Evolutionary conservation across 2,329 filamentous ascomycete genomes (phyloP), one percentile per base, ranked within the genome.

Genomic region (Aspergillus udagawae): DNA sequence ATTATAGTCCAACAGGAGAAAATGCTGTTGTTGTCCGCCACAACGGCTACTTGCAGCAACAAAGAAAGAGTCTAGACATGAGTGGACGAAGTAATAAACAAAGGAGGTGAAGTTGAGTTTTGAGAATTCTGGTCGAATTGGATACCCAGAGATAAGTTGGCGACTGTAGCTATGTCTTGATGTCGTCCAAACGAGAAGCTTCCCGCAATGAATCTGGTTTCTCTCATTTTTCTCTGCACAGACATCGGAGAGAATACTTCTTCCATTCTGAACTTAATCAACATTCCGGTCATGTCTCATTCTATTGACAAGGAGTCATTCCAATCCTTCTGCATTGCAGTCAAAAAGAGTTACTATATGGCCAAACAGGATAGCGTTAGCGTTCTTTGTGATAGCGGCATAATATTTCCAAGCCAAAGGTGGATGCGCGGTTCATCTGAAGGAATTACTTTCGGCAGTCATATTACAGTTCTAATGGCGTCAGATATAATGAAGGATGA

Each of bases 31-130:
- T 27, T 23, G 21, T 29, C 48, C 27, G 29, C 48, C 27, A 35
- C 17, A 35, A 38, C 49, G 49, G 49, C 49, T 51, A 27, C 49
- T 25, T 51, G 32, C 49, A 51, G 32, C 49, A 42, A 51, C 29
- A 51, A 47, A 47, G 44, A 27, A 25, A 23, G 2, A 3, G 23
- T 7, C 5, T 7, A 12, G 20, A 14, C 20, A 25, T 25, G 12
- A 14, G 14, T 14, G 12, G 8, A 14, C 8, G 23, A 25, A 47
- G 44, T 3, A 25, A 14, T 47, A 25, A 3, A 47, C 23, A 27
- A 47, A 47, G 21, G 21, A 47, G 2, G 23, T 23, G 23, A 23
- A 23, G 21, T 12, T 14, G 21, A 27, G 1, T 10, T 6, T 47
- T 14, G 14, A 12, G 12, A 1, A 7, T 14, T 23, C 21, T 47